These are phyloP conservation scores for Blastomyces silverae DNA, from an alignment of 2,329 filamentous ascomycete genomes.

Conservation along the genomic window DNA sequence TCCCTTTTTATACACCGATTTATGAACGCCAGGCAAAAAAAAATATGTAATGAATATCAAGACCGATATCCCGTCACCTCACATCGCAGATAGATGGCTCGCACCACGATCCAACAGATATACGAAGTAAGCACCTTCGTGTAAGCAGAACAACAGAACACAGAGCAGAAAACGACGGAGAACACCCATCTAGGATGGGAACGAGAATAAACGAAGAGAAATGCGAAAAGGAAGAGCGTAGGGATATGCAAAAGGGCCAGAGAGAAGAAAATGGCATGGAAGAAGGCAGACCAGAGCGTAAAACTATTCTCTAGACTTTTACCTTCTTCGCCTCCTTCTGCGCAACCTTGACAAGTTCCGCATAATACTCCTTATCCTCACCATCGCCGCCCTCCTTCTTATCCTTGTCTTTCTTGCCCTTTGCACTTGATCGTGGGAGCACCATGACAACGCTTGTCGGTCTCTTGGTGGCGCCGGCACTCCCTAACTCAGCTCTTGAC, in stretches of 20 bases:
- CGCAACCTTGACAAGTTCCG: slow-evolving; percentile 53
- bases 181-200: background rate
- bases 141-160: too few species aligned
- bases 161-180: background rate
- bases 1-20: slow-evolving; percentile 12
- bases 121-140: background rate
- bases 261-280: background rate
- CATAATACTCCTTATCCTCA: slow-evolving; percentile 47
- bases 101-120: background rate
- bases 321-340: slow-evolving; percentile 53
- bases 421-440: slow-evolving; percentile 45
- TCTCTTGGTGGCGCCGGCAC: slow-evolving; percentile 88
- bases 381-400: slow-evolving; percentile 39
- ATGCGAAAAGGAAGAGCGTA: background rate
- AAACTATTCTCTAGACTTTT: slow-evolving; percentile 40
- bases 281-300: background rate
- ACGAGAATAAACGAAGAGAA: background rate
- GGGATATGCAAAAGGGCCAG: background rate
- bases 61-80: slow-evolving; percentile 3
- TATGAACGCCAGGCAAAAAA: slow-evolving; percentile 11
- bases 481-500: slow-evolving; percentile 86
- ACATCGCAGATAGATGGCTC: background rate
- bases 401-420: slow-evolving; percentile 46
- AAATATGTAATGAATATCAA: slow-evolving; percentile 1
- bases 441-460: slow-evolving; percentile 96